Percentiles rank a stretch among this genome's conserved stretches.
Evolutionary conservation across 75 land plant genomes (phyloP).

Genomic region (Selaginella tamariscina): DNA sequence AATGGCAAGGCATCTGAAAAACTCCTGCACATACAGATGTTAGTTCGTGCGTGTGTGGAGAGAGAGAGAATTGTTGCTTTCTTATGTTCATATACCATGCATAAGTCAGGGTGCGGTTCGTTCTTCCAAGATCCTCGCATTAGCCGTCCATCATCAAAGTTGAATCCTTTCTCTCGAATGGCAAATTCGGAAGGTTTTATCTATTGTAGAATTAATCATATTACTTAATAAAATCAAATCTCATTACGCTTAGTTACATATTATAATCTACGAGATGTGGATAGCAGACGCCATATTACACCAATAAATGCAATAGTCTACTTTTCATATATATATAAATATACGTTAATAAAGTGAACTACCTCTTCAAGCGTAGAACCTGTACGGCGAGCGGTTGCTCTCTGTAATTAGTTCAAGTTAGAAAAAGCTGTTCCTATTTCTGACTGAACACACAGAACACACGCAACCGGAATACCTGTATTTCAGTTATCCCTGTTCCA

Average conservation of each 20-base stretch:
- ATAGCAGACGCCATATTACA: too few species aligned
- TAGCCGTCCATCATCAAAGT: conserved; percentile 87
- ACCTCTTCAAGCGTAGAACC: conserved; percentile 72
- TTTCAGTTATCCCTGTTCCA: conserved; percentile 94
- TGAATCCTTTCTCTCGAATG: conserved; percentile 81
- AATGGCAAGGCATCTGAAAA: conserved; percentile 97
- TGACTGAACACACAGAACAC: too few species aligned
- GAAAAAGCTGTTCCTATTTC: too few species aligned
- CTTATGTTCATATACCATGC: conserved; percentile 43
- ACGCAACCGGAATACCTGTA: too few species aligned
- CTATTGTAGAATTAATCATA: not conserved
- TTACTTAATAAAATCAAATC: not conserved
- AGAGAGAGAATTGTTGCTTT: not conserved
- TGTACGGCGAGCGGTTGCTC: conserved; percentile 50
- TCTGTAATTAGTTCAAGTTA: too few species aligned
- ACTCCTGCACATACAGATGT: conserved; percentile 49
- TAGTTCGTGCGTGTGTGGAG: conserved; percentile 11
- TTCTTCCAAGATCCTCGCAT: conserved; percentile 96
- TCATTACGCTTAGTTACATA: too few species aligned
- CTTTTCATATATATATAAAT: too few species aligned
- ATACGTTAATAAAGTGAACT: not conserved
- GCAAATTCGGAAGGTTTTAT: conserved; percentile 16
- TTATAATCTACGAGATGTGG: too few species aligned
- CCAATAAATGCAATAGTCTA: too few species aligned
- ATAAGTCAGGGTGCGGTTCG: conserved; percentile 63